Evolutionary conservation across 1,284 basidiomycete genomes (phyloP).

Genomic region (Ceratobasidium sp.): DNA sequence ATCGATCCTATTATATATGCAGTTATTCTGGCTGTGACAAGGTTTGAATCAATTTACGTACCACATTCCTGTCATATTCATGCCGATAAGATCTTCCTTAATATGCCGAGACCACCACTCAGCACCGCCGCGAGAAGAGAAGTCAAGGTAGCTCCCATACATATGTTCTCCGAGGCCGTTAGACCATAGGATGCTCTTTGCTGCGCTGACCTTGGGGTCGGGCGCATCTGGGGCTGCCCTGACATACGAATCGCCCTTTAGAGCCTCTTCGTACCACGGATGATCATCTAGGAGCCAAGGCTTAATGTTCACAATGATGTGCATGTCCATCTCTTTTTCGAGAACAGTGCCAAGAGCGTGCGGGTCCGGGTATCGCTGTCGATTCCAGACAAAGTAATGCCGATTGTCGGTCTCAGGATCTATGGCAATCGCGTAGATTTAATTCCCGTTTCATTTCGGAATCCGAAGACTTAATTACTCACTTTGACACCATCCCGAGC

Average conservation of each 20-base stretch:
- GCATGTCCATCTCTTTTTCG: conserved; percentile 34
- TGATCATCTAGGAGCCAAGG: conserved; percentile 35
- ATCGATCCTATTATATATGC: conserved; percentile 21
- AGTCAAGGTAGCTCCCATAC: conserved; percentile 38
- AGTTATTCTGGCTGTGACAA: background rate
- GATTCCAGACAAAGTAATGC: conserved; percentile 40
- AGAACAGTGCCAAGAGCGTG: conserved; percentile 24
- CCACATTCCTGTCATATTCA: conserved; percentile 39
- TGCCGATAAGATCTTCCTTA: conserved; percentile 24
- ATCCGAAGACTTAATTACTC: background rate
- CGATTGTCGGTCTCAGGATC: conserved; percentile 34
- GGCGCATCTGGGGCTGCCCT: background rate
- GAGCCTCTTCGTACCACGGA: conserved; percentile 29
- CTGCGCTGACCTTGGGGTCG: background rate
- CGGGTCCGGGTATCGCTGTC: conserved; percentile 30
- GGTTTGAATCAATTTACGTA: background rate
- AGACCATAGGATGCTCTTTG: conserved; percentile 34
- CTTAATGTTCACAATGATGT: conserved; percentile 35
- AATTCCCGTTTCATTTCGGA: background rate
- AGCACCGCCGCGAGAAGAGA: conserved; percentile 20
- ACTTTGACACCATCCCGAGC: conserved; percentile 35
- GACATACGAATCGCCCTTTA: conserved; percentile 13
- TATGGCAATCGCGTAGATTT: background rate
- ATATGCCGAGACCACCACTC: conserved; percentile 39
- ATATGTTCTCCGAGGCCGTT: conserved; percentile 29